Evolutionary conservation across 495 filamentous ascomycete species (phyloP).

Genomic region (Daldinia grandis): DNA sequence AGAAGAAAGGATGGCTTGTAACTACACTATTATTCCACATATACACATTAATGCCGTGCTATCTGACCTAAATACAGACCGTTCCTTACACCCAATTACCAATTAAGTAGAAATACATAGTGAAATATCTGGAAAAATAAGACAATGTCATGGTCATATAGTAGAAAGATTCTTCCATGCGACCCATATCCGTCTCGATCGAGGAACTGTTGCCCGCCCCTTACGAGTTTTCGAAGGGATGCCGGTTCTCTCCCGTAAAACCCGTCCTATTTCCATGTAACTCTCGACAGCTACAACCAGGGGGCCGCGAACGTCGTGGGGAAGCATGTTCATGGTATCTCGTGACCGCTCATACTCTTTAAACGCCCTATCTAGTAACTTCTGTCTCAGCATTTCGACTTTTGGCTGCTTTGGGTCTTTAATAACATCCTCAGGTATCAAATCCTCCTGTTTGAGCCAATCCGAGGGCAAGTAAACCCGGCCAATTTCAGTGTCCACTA

Average conservation of each 20-base stretch:
- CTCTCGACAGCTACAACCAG: conserved; percentile 74
- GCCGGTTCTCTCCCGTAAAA: conserved; percentile 52
- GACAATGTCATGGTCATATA: background rate
- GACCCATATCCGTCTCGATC: conserved; percentile 59
- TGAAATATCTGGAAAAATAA: background rate
- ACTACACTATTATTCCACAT: background rate
- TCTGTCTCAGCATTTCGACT: conserved; percentile 58
- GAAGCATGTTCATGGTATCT: conserved; percentile 63
- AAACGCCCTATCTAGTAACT: conserved; percentile 65
- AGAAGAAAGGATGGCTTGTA: too few species aligned
- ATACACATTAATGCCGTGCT: background rate
- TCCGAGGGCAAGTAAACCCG: conserved; percentile 69
- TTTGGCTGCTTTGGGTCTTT: conserved; percentile 50
- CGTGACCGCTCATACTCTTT: conserved; percentile 58
- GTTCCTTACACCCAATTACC: background rate
- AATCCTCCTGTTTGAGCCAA: conserved; percentile 65
- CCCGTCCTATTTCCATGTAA: conserved; percentile 76
- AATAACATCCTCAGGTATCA: conserved; percentile 63
- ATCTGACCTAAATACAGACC: background rate
- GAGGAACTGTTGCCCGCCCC: conserved; percentile 67
- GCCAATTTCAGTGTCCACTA: conserved; percentile 65
- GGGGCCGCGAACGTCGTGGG: conserved; percentile 62
- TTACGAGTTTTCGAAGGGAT: conserved; percentile 56
- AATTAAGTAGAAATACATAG: background rate
- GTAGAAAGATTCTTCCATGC: conserved; percentile 60